These are phyloP conservation scores for Exophiala xenobiotica DNA, from an alignment of 2,329 filamentous ascomycete genomes.

Conservation along the genomic window DNA sequence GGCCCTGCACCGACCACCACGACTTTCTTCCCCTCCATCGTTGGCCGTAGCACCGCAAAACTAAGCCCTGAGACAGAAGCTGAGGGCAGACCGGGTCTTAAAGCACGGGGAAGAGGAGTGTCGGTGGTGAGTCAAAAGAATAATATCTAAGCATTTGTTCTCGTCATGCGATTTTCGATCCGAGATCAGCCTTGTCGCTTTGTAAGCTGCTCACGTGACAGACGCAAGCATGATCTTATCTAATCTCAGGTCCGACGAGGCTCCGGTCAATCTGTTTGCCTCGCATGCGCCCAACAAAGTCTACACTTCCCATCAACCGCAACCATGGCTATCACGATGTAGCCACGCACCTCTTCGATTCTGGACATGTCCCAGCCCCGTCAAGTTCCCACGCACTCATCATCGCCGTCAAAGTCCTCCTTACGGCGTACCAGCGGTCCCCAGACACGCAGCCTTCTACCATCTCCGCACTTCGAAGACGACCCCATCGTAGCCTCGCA, in stretches of 20 bases:
- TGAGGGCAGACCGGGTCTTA: too few relatives aligned
- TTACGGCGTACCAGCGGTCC: conserved; percentile 23
- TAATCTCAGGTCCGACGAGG: background rate
- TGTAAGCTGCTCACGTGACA: too few relatives aligned
- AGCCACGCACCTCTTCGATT: background rate
- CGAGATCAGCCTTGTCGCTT: background rate
- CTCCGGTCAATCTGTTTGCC: background rate
- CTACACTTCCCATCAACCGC: background rate
- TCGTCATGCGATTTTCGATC: too few relatives aligned
- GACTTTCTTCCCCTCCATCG: conserved; percentile 57
- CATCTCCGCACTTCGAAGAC: conserved; percentile 29
- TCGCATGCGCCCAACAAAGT: background rate
- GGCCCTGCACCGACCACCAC: conserved; percentile 89
- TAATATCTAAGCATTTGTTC: too few relatives aligned
- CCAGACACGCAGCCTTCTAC: conserved; percentile 19
- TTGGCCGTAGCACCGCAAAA: too few relatives aligned
- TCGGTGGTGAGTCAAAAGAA: too few relatives aligned
- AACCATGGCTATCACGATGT: conserved; percentile 13
- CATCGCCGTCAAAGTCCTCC: conserved; percentile 30
- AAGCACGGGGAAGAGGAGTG: too few relatives aligned
- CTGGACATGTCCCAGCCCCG: conserved; percentile 26
- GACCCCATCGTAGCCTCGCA: conserved; percentile 20
- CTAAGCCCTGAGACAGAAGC: too few relatives aligned
- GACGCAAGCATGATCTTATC: too few relatives aligned
- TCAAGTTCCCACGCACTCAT: conserved; percentile 24